A percentile compares a stretch with the other conserved stretches of the same genome.
phyloP scores from a whole-genome alignment of 768 basidiomycete species.

The Boletus rubescentipes region DNA sequence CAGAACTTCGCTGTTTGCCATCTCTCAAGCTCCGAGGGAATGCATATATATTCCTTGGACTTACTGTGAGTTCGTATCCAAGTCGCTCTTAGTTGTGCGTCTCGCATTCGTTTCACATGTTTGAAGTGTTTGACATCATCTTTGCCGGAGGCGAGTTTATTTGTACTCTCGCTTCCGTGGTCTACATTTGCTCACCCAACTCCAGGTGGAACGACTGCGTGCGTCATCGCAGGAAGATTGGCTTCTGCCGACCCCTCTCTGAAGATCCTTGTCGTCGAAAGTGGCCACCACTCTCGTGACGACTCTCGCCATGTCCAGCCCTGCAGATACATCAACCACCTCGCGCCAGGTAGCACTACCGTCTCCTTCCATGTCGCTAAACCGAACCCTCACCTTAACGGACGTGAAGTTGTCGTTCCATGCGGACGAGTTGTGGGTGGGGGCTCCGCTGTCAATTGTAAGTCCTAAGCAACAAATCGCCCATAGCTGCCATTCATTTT shows the following conservation, averaged over 20 bases:
- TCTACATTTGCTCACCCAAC: background rate
- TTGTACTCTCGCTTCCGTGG: too few species aligned
- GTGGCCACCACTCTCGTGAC: conserved; percentile 52
- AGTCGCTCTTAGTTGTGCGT: too few species aligned
- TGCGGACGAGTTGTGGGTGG: conserved; percentile 58
- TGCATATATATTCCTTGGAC: background rate
- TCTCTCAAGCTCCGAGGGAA: background rate
- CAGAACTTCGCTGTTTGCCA: too few species aligned
- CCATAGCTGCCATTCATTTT: background rate
- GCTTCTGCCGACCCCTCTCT: conserved; percentile 51
- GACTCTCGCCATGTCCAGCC: conserved; percentile 51
- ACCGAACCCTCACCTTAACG: conserved; percentile 42
- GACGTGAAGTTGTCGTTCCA: conserved; percentile 45
- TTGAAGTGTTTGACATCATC: conserved; percentile 45
- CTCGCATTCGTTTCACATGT: background rate
- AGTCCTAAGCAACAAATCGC: conserved; percentile 1
- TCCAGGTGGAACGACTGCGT: conserved; percentile 50
- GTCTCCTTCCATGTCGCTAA: conserved; percentile 42
- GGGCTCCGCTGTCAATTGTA: conserved; percentile 62
- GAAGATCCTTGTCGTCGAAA: conserved; percentile 61
- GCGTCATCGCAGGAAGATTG: conserved; percentile 52
- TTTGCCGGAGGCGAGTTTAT: conserved; percentile 51
- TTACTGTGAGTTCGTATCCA: background rate
- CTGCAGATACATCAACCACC: conserved; percentile 46
- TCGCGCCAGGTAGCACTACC: conserved; percentile 40